phyloP scores from a whole-genome alignment of 2,329 filamentous ascomycete species.

The Phyllosticta capitalensis region DNA sequence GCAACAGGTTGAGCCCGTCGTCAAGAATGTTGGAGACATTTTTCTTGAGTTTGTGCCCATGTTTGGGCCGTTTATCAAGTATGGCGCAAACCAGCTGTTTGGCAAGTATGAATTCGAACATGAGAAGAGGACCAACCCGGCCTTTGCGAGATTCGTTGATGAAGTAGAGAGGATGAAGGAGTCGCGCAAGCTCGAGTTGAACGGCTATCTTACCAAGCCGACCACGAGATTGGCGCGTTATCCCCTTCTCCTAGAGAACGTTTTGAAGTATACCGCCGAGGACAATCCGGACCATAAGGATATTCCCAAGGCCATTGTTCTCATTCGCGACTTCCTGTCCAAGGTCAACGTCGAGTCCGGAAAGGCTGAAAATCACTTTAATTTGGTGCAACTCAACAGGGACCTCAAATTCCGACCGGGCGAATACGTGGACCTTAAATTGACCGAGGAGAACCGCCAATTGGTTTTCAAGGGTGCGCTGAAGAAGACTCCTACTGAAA shows the following conservation, averaged over 20 bases:
- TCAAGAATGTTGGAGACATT: slow-evolving; percentile 83
- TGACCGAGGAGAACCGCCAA: slow-evolving; percentile 88
- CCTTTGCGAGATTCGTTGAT: slow-evolving; percentile 86
- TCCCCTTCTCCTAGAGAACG: slow-evolving; percentile 81
- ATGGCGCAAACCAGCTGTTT: slow-evolving; percentile 90
- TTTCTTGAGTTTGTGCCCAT: slow-evolving; percentile 86
- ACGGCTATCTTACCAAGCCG: slow-evolving; percentile 95
- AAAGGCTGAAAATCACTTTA: slow-evolving; percentile 96
- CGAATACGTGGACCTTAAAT: slow-evolving; percentile 84
- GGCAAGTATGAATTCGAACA: slow-evolving; percentile 98
- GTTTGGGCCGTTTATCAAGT: slow-evolving; percentile 93
- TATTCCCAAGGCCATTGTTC: slow-evolving; percentile 76
- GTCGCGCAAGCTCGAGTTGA: slow-evolving; percentile 90
- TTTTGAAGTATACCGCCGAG: slow-evolving; percentile 83
- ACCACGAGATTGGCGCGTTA: slow-evolving; percentile 93
- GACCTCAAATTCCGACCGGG: slow-evolving; percentile 84
- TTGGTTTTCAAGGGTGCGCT: slow-evolving; percentile 88
- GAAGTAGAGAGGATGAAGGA: slow-evolving; percentile 94
- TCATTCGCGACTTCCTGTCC: slow-evolving; percentile 79
- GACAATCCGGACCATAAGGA: slow-evolving; percentile 85
- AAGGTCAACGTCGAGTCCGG: slow-evolving; percentile 92
- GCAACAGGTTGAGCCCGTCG: slow-evolving; percentile 84
- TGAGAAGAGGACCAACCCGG: slow-evolving; percentile 76
- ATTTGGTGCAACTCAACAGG: slow-evolving; percentile 81
- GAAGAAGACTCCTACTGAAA: slow-evolving; percentile 86